A percentile compares a stretch with the other conserved stretches of the same genome.
Conservation (phyloP, 2,329 filamentous ascomycete genomes). For the Fusarium verrucosum region DNA sequence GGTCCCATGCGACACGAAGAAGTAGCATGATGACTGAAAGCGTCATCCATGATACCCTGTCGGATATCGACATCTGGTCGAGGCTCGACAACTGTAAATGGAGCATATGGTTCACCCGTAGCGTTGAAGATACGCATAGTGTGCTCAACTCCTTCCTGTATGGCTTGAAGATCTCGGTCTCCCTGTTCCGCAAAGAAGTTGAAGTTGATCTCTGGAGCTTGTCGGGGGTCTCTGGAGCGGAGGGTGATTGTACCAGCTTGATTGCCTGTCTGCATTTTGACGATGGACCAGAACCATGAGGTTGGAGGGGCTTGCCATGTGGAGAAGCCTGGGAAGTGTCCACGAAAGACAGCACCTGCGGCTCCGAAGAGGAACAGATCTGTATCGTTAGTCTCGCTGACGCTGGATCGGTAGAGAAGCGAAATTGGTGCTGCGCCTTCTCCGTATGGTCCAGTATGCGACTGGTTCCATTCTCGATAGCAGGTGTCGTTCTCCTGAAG, state of each 20-base stretch:
- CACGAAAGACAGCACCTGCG: conserved; percentile 42
- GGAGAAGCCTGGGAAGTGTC: conserved; percentile 45
- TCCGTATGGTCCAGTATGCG: conserved; percentile 35
- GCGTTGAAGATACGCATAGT: conserved; percentile 41
- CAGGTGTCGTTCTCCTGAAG: conserved; percentile 46
- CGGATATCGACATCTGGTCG: conserved; percentile 57
- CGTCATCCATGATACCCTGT: conserved; percentile 58
- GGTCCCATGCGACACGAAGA: conserved; percentile 65
- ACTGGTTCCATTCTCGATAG: conserved; percentile 45
- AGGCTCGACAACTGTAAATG: conserved; percentile 22
- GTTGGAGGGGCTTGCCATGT: conserved; percentile 47
- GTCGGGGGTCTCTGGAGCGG: conserved; percentile 67
- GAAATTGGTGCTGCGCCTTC: conserved; percentile 39
- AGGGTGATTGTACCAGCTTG: conserved; percentile 68
- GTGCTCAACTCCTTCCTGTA: conserved; percentile 32
- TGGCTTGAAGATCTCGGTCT: conserved; percentile 12
- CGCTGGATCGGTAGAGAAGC: conserved; percentile 44
- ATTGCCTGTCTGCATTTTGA: conserved; percentile 72
- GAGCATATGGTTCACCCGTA: conserved; percentile 39
- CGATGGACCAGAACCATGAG: conserved; percentile 28
- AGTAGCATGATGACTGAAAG: conserved; percentile 67
- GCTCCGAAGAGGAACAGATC: conserved; percentile 47
- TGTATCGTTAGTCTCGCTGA: conserved; percentile 38
- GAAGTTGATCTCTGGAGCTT: conserved; percentile 69
- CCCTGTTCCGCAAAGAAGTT: conserved; percentile 60